Conservation (phyloP, 2,329 filamentous ascomycete species). For the Monosporascus ibericus region DNA sequence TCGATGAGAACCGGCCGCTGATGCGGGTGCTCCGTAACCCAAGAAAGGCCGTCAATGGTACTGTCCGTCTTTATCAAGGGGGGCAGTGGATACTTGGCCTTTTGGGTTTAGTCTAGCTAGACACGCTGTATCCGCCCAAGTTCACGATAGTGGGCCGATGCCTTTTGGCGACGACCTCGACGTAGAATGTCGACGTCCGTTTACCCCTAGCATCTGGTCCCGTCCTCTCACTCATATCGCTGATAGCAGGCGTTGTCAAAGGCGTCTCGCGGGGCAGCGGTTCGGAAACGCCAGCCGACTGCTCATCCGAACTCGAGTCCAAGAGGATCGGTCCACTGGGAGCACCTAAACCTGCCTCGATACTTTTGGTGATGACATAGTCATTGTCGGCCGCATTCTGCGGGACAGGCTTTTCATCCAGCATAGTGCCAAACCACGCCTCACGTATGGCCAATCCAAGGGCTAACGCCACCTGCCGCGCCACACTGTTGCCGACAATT, state of each 20-base stretch:
- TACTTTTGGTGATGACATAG: background rate
- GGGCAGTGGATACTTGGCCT: too few species aligned
- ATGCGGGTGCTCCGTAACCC: too few species aligned
- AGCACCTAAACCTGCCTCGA: background rate
- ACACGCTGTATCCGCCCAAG: too few species aligned
- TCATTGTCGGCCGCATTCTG: background rate
- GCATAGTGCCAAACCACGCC: slow-evolving; percentile 41
- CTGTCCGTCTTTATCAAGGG: too few species aligned
- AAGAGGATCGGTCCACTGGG: background rate
- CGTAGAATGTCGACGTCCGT: slow-evolving; percentile 5
- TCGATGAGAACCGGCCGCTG: too few species aligned
- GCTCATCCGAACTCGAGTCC: slow-evolving; percentile 3
- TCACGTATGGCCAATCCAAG: slow-evolving; percentile 59
- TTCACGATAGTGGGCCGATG: background rate
- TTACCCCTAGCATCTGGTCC: slow-evolving; percentile 12
- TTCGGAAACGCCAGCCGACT: slow-evolving; percentile 1
- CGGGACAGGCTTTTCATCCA: slow-evolving; percentile 17
- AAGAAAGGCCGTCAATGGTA: too few species aligned
- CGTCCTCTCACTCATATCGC: slow-evolving; percentile 8
- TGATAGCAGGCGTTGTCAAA: slow-evolving; percentile 14
- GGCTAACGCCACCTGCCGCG: slow-evolving; percentile 59
- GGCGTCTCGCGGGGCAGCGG: slow-evolving; percentile 1
- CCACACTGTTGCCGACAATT: slow-evolving; percentile 72
- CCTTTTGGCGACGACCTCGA: slow-evolving; percentile 12
- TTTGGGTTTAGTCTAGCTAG: too few species aligned